Base-by-base conservation (phyloP, 2,329 filamentous ascomycete genomes). In the Diplodia mutila region DNA sequence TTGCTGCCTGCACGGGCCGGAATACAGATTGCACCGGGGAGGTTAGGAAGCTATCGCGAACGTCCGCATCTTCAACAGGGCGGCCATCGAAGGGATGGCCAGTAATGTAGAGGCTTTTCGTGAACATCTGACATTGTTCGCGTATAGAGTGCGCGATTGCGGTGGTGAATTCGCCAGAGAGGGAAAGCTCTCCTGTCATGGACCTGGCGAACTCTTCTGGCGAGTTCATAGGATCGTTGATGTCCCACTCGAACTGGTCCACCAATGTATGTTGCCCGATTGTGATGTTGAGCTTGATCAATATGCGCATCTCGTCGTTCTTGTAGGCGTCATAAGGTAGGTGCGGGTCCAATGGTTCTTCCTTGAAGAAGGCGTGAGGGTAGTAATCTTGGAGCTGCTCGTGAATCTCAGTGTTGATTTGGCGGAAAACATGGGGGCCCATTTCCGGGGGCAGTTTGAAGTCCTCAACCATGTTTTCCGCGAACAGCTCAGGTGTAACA, bases 161-260 rank as follows among this genome's bases (percentile, higher is more conserved):
- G 0, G 95, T 99, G 2, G 93, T 94, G 75, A 99, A 99, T 78
- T 99, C 95, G 70, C 95, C 95, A 0, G 92, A 93, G 21, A 99
- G 85, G 4, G 94, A 94, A 29, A 99, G 85, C 75, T 99, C 95
- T 68, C 89, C 88, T 0, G 94, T 89, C 92, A 98, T 97, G 76
- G 90, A 90, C 69, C 87, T 84, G 29, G 95, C 95, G 78, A 99
- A 99, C 68, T 97, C 93, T 80, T 99, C 95, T 2, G 95, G 93
- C 0, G 91, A 96, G 78, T 99, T 99, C 66, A 90, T 83, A 0
- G 94, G 91, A 77, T 97, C 96, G 80, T 98, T 98, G 77, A 98
- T 93, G 73, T 99, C 95, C 95, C 95, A 99, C 80, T 99, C 95
- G 70, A 99, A 98, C 77, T 98, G 95, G 75, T 99, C 95, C 42